Conservation (phyloP, 1,284 basidiomycete species). For the Cutaneotrichosporon cavernicola region DNA sequence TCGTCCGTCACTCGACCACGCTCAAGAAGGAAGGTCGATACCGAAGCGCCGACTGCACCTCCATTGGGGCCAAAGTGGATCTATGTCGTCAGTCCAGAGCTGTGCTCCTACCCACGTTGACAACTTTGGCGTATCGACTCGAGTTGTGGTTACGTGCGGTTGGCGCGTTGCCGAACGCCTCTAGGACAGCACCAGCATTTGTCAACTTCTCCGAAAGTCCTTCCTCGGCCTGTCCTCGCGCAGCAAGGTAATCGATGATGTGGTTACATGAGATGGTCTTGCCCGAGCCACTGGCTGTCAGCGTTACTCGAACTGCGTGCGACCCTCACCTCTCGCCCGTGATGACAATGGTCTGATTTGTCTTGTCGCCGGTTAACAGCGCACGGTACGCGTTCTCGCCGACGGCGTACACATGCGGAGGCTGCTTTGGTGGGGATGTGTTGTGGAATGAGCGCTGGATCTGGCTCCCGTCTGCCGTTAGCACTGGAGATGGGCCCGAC, state of each 20-base stretch:
- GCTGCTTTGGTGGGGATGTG: constrained; percentile 15
- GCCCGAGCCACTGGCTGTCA: constrained; percentile 21
- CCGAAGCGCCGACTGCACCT: constrained; percentile 20
- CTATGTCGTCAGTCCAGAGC: constrained; percentile 9
- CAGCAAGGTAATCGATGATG: constrained; percentile 25
- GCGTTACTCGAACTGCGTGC: too few relatives aligned
- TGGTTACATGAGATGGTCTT: constrained; percentile 27
- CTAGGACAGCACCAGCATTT: constrained; percentile 22
- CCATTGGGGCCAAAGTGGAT: constrained; percentile 20
- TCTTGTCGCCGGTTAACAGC: constrained; percentile 12
- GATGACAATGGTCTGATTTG: constrained; percentile 27
- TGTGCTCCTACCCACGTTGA: constrained; percentile 16
- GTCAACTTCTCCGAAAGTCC: constrained; percentile 19
- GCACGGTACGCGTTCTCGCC: constrained; percentile 25
- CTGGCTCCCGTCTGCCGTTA: constrained; percentile 15
- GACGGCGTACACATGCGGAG: constrained; percentile 25
- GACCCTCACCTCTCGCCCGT: constrained; percentile 25
- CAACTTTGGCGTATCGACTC: constrained; percentile 27
- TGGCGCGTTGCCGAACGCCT: constrained; percentile 27
- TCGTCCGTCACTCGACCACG: constrained; percentile 24
- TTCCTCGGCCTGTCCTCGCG: constrained; percentile 17
- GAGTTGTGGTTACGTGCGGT: constrained; percentile 28
- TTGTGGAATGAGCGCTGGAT: constrained; percentile 22
- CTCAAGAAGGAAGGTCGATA: constrained; percentile 27
- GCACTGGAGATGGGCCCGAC: background rate